Evolutionary conservation across 2,329 filamentous ascomycete genomes (phyloP), one percentile per base, ranked within the genome.

Genomic region (Scorias spongiosa): DNA sequence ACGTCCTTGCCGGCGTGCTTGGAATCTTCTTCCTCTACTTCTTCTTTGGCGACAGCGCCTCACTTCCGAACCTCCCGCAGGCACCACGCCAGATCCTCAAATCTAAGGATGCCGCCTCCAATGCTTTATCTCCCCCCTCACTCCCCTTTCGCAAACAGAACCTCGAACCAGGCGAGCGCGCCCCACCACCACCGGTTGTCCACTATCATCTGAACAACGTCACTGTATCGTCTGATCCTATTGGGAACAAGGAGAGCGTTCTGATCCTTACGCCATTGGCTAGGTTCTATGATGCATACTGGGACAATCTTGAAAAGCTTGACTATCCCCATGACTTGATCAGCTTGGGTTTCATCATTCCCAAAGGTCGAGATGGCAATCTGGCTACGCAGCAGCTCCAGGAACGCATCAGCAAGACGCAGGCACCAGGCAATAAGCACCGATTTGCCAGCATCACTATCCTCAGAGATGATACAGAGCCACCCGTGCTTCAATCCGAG

Each of bases 121-220:
- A 84, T 59, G 76, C 75, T 45, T 74, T 86, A 46, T 86, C 80
- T 10, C 82, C 81, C 46, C 81, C 81, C 9, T 84, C 81, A 17
- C 77, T 82, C 46, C 79, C 81, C 29, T 85, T 84, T 64, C 72
- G 75, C 57, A 88, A 86, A 59, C 67, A 65, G 44, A 63, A 62
- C n/a, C 75, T 77, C 52, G 63, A 63, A 26, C 61, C 66, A 64
- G 46, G 74, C 70, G 62, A 67, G 66, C 39, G 73, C 69, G 58
- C 72, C 61, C 46, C 71, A 65, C 81, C 87, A 41, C 87, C 89
- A 43, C 88, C 89, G 8, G 88, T 98, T 40, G 77, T 84, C 32
- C 87, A 85, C 62, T 96, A 95, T 70, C 79, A 93, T 62, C 81
- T 98, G 66, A 96, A 96, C 71, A 88, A 89, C 65, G 76, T 96